phyloP scores from a whole-genome alignment of 2,329 filamentous ascomycete genomes.

The Cladophialophora exuberans region DNA sequence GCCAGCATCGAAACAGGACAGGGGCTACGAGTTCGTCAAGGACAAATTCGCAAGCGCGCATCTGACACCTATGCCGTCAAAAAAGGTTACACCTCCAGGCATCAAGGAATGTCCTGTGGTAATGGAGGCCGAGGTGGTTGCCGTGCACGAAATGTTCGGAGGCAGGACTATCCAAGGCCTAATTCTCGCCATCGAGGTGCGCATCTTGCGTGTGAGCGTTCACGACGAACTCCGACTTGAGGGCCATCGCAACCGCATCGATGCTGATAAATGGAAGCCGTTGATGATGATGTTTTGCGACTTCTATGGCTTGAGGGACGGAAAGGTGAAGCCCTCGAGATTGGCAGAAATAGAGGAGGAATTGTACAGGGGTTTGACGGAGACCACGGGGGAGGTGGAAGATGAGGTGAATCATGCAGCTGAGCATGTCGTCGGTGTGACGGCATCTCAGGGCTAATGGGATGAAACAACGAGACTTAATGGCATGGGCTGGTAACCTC shows the following conservation, averaged over 20 bases:
- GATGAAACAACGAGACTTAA: too few relatives aligned
- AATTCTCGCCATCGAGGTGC: constrained; percentile 42
- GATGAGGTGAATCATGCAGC: constrained; percentile 3
- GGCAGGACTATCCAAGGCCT: constrained; percentile 38
- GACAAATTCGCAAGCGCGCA: constrained; percentile 43
- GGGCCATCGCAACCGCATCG: constrained; percentile 45
- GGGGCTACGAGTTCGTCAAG: constrained; percentile 42
- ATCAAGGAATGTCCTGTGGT: constrained; percentile 48
- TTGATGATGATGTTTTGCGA: constrained; percentile 52
- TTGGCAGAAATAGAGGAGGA: constrained; percentile 27
- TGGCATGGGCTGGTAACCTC: not conserved
- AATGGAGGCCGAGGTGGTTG: constrained; percentile 47
- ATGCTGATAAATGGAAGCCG: constrained; percentile 49
- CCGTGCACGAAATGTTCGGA: constrained; percentile 39
- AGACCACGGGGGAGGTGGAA: constrained; percentile 7
- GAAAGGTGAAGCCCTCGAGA: constrained; percentile 17
- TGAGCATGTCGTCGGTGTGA: constrained; percentile 13
- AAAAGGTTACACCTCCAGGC: constrained; percentile 40
- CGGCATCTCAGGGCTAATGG: constrained; percentile 2
- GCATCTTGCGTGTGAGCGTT: constrained; percentile 43
- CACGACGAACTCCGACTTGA: constrained; percentile 40
- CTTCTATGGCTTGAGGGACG: constrained; percentile 43
- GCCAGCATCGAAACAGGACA: constrained; percentile 25
- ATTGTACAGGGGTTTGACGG: constrained; percentile 17
- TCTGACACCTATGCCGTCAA: constrained; percentile 42